Base-by-base conservation (phyloP, 345 rosid species). In the Iberis pinnata region DNA sequence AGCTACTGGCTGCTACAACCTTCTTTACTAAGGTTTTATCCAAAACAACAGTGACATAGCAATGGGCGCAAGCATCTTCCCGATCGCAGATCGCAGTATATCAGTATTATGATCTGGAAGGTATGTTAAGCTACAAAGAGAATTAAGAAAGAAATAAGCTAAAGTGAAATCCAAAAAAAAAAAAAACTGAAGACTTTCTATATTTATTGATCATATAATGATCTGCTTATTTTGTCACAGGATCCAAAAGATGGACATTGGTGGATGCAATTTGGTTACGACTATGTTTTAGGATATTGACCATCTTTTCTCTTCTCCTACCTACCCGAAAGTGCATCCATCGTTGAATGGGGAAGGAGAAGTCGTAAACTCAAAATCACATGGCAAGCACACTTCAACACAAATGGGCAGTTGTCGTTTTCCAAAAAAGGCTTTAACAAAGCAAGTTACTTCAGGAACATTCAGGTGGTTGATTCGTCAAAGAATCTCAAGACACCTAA, bases 271-370 rank as follows among this genome's bases (percentile, higher is more conserved):
- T 88, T 92, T 48, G 98, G 96, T 2, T 83, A 80, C 11, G 83
- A 76, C 65, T 78, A 70, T 49, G 96, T 87, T 36, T 56, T 92
- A 12, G 98, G 98, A 9, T 92, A 92, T 12, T 92, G 96, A 96
- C 96, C 98, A 2, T 81, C 98, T 0, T 87, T 88, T 71, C 76
- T 92, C 6, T 92, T 92, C 88, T 87, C 98, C 1, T 88, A 88
- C 81, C 53, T 92, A n/a, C 80, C 93, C 2, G 95, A 88, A 46
- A 83, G 93, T 36, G 98, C 98, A 18, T 82, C 95, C 1, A 92
- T 85, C 96, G 80, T 92, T 5, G 98, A 92, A 52, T 92, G 93
- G 95, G 98, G 98, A n/a, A 71, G 98, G 98, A 8, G 96, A 92
- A 67, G 98, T 92, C 9, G 97, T 92, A 65, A 83, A 92, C 71